These are phyloP conservation scores for Talaromyces marneffei DNA, from an alignment of 2,329 filamentous ascomycete species.

Conservation along the genomic window DNA sequence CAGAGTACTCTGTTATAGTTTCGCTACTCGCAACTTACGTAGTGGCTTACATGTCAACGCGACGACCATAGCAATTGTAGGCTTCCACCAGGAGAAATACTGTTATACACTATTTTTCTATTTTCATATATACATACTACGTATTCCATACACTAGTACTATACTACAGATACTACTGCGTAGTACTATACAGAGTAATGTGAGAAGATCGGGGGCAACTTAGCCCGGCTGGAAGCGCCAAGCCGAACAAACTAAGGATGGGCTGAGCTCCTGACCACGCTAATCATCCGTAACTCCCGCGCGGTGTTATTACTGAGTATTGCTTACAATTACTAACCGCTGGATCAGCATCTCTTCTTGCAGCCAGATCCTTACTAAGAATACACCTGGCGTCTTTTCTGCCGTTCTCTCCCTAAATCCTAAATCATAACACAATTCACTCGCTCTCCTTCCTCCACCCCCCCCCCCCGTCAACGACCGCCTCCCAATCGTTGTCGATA, in stretches of 20 bases:
- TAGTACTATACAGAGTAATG: too few species aligned
- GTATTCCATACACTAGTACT: too few species aligned
- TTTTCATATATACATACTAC: too few species aligned
- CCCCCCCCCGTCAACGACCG: not conserved
- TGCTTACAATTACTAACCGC: not conserved
- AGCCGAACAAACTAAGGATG: not conserved
- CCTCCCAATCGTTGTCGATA: not conserved
- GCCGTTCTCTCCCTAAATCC: not conserved
- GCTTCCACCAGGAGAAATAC: too few species aligned
- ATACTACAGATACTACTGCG: too few species aligned
- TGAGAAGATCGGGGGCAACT: not conserved
- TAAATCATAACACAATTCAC: not conserved
- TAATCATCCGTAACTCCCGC: slow-evolving; percentile 1
- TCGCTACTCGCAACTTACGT: too few species aligned
- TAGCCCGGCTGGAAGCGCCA: not conserved
- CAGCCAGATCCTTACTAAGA: not conserved
- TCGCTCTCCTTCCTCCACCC: not conserved
- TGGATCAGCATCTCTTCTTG: not conserved
- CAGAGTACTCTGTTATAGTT: too few species aligned
- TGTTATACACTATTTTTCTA: too few species aligned
- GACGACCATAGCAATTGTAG: too few species aligned
- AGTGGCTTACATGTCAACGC: too few species aligned
- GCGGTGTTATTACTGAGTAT: not conserved
- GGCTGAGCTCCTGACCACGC: slow-evolving; percentile 1
- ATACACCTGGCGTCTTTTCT: not conserved